Percentiles rank a stretch among this genome's conserved stretches.
phyloP scores from a whole-genome alignment of 129 eudicot genomes.

The Helianthus annuus region HanXRQr2.0-SUNRISE NC_035449.2:15154781-15155280 shows the following conservation, averaged over 20 bases:
- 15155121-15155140: neutral
- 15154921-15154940: constrained; percentile 68
- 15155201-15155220: neutral
- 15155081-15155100: constrained; percentile 74
- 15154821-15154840: constrained; percentile 68
- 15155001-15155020: constrained; percentile 66
- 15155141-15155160: neutral
- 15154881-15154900: constrained; percentile 76
- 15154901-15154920: constrained; percentile 81
- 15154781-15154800: constrained; percentile 66
- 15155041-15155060: constrained; percentile 93
- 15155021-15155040: constrained; percentile 83
- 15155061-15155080: constrained; percentile 66
- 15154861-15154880: constrained; percentile 51
- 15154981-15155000: constrained; percentile 52
- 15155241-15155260: neutral
- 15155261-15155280: neutral
- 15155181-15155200: neutral
- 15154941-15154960: constrained; percentile 75
- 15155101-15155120: constrained; percentile 44
- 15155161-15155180: neutral
- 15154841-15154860: constrained; percentile 65
- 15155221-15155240: neutral
- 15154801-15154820: constrained; percentile 66
- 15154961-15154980: constrained; percentile 65